Percentiles rank a stretch among this genome's conserved stretches.
Conservation (phyloP, 352 stramenopile species). For the Thraustochytrium striatum region DNA sequence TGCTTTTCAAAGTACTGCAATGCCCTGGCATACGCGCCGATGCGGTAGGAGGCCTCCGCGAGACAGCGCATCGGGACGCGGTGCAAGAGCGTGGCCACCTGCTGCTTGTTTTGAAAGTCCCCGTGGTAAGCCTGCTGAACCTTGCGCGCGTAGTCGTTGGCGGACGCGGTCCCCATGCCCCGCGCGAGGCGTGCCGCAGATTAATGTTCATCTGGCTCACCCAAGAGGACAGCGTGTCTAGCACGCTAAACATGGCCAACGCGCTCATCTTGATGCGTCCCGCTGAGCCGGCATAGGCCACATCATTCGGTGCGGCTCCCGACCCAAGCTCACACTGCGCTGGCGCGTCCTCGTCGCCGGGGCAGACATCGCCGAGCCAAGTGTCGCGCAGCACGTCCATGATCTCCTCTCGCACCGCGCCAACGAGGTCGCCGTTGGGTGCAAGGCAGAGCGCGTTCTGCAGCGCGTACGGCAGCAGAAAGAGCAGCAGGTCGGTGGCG, state of each 20-base stretch:
- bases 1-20: constrained; percentile 23
- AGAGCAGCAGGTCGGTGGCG: constrained; percentile 18
- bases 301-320: background rate
- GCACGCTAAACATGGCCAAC: constrained; percentile 18
- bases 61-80: constrained; percentile 23
- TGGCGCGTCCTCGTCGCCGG: constrained; percentile 10
- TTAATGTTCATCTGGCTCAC: constrained; percentile 23
- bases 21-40: background rate
- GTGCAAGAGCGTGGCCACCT: background rate
- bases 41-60: constrained; percentile 15
- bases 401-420: constrained; percentile 2
- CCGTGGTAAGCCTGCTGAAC: background rate
- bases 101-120: constrained; percentile 9
- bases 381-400: constrained; percentile 42
- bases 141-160: background rate
- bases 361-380: background rate
- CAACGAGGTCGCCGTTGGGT: background rate
- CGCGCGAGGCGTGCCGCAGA: background rate
- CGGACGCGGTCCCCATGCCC: background rate
- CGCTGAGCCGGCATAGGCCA: background rate
- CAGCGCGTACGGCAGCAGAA: constrained; percentile 38
- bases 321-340: background rate
- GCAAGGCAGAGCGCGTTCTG: constrained; percentile 26
- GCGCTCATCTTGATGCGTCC: constrained; percentile 7
- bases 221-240: constrained; percentile 12